A percentile compares a stretch with the other conserved stretches of the same genome.
Evolutionary conservation across 78 protist genomes (phyloP).

Genomic region (Isochrysis galbana): DNA sequence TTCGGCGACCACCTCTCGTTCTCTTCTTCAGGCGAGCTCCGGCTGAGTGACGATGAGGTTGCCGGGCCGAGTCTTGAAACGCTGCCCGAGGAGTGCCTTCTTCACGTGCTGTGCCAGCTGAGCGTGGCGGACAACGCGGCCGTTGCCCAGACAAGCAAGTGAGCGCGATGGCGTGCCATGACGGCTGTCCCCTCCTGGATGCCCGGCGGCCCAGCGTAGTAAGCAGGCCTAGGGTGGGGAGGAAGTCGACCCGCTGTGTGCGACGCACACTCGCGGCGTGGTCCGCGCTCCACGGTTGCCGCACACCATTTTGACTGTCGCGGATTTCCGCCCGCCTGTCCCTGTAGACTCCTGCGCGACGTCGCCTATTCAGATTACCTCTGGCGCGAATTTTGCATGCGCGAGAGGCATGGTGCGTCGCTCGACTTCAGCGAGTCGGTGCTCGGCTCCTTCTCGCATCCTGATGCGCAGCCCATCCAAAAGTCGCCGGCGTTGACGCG

Average conservation of each 20-base stretch:
- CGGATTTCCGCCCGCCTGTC: too few relatives aligned
- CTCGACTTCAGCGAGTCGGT: not conserved
- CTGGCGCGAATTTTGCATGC: not conserved
- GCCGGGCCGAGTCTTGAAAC: not conserved
- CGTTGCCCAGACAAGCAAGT: not conserved
- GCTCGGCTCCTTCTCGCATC: slow-evolving; percentile 2
- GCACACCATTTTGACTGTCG: too few relatives aligned
- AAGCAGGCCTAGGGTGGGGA: too few relatives aligned
- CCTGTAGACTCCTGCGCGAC: not conserved
- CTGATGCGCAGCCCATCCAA: not conserved
- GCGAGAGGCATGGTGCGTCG: not conserved
- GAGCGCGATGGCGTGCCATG: too few relatives aligned
- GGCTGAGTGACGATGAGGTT: too few relatives aligned
- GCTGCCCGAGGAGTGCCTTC: not conserved
- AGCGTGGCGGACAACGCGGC: not conserved
- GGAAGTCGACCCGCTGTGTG: too few relatives aligned
- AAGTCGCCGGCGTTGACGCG: not conserved
- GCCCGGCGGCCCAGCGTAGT: too few relatives aligned
- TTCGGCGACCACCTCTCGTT: too few relatives aligned
- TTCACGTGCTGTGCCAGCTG: not conserved
- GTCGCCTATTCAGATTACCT: not conserved
- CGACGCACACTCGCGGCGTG: too few relatives aligned
- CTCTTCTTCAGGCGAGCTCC: too few relatives aligned
- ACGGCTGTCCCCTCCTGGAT: too few relatives aligned
- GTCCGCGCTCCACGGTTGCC: too few relatives aligned